Evolutionary conservation across 2,329 filamentous ascomycete species (phyloP).

Genomic region (Claviceps sp.): DNA sequence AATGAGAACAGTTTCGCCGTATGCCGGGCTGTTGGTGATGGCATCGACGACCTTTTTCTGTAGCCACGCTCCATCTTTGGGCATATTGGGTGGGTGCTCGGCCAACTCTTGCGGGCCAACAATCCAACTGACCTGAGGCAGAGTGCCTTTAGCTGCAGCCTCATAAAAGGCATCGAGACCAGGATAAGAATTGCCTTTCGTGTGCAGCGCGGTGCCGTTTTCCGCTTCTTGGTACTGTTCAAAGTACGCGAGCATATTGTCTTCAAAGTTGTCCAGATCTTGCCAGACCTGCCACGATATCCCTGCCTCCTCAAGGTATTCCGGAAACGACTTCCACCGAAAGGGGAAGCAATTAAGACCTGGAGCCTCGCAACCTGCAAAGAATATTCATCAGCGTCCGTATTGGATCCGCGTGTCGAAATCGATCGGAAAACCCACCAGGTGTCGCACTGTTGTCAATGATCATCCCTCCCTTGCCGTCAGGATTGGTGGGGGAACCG

Average conservation of each 20-base stretch:
- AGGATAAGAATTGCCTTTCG: conserved; percentile 24
- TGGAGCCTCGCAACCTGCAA: conserved; percentile 23
- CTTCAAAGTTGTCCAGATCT: conserved; percentile 35
- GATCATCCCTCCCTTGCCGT: conserved; percentile 30
- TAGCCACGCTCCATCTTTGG: conserved; percentile 40
- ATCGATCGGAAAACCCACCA: conserved; percentile 2
- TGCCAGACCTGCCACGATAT: conserved; percentile 38
- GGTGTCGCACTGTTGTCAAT: conserved; percentile 29
- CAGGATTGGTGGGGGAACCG: conserved; percentile 17
- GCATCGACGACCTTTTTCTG: conserved; percentile 39
- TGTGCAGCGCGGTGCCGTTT: conserved; percentile 7
- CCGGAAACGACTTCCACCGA: conserved; percentile 36
- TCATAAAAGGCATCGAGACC: conserved; percentile 35
- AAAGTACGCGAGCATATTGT: conserved; percentile 35
- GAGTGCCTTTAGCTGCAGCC: conserved; percentile 32
- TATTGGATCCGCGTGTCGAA: no score
- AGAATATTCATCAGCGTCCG: neutral
- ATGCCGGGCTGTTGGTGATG: conserved; percentile 32
- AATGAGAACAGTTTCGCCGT: conserved; percentile 34
- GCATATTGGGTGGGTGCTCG: conserved; percentile 33
- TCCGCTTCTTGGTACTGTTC: conserved; percentile 9
- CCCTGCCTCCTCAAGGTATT: conserved; percentile 32
- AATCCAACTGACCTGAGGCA: conserved; percentile 38
- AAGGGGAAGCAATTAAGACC: conserved; percentile 36
- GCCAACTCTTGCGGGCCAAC: conserved; percentile 36